Base-by-base conservation (phyloP, 768 basidiomycete genomes). In the Mycena vitilis region DNA sequence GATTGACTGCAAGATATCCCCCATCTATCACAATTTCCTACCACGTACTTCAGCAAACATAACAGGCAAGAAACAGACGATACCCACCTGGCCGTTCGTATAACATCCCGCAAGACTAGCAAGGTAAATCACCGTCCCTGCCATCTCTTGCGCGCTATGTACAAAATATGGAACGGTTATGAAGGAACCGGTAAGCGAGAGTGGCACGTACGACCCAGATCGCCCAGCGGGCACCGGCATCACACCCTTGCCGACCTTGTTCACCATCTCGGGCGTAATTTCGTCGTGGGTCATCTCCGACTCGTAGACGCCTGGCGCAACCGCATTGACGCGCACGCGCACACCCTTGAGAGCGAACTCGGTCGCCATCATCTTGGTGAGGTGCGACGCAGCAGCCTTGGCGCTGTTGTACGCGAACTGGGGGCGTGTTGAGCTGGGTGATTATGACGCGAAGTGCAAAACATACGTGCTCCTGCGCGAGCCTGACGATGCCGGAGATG, bases 361-460 rank as follows among this genome's bases (percentile, higher is more conserved):
- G 1, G 93, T 93, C 2, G 93, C 81, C 57, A 95, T 78, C 87
- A 94, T 86, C 78, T 83, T 89, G 12, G 92, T 92, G n/a, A 95
- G 80, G 70, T 94, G 92, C 15, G 90, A 85, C 7, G 88, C 89
- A 4, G 92, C 94, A 0, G 91, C 92, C 76, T 95, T 95, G 9
- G 91, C 82, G 72, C 90, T 91, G 77, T 95, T 95, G 77, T 95
- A 95, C 36, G 86, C 87, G 75, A 94, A 94, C 93, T 95, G 73
- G 13, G 42, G 38, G 44, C 5, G 5, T 16, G 1, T 10, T 40
- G 30, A 20, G 20, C 42, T 22, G 40, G 55, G 48, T 60, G 37
- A 42, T 18, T 5, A 12, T 7, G 54, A 36, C 36, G n/a, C 36
- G 37, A 49, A 23, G 36, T 38, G 36, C 47, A 54, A 54, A 52